Base-by-base conservation (phyloP, 2,329 filamentous ascomycete genomes). In the Amauroascus niger region DNA sequence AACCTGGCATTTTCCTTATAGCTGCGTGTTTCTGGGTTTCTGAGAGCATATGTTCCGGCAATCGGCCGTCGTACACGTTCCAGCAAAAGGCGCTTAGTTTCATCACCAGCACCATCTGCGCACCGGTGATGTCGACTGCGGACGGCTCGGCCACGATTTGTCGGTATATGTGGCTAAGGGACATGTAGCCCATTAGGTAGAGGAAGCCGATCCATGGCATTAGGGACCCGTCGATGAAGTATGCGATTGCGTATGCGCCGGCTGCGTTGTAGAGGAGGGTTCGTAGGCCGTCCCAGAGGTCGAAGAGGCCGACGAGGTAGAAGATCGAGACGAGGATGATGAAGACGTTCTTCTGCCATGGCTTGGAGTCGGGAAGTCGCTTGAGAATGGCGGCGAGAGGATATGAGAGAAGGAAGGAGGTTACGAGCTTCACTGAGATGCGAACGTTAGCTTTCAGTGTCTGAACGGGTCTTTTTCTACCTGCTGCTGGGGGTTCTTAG, bases 41-140 rank as follows among this genome's bases (percentile, higher is more conserved):
- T 0, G 87, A 87, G n/a, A 98, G 79, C 55, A 90, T 81, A 41
- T 84, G 78, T 16, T 85, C 81, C 2, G 88, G 83, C 18, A 95
- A 77, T 55, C 84, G 82, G 18, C 93, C 94, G 68, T 98, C 93
- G 63, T 93, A 89, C 7, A 97, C 84, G 66, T 97, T 97, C 93
- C 93, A 98, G 73, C 88, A 95, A 66, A 98, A 98, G 4, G 91
- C 87, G 20, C 84, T 88, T 33, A 98, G 81, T 71, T 98, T 98
- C 88, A 98, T 98, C 58, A 97, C 84, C 62, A 97, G 73, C 32
- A 98, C 93, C 93, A 98, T 98, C 70, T 98, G 93, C 1, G 91
- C 89, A 57, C 79, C 90, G 0, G 91, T 96, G 61, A 98, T 90
- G 67, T 98, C 93, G 55, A 95, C 77, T 1, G 74, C 71, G 37